These are phyloP conservation scores for Leccinum variicolor DNA, from an alignment of 768 basidiomycete species.

Conservation along the genomic window DNA sequence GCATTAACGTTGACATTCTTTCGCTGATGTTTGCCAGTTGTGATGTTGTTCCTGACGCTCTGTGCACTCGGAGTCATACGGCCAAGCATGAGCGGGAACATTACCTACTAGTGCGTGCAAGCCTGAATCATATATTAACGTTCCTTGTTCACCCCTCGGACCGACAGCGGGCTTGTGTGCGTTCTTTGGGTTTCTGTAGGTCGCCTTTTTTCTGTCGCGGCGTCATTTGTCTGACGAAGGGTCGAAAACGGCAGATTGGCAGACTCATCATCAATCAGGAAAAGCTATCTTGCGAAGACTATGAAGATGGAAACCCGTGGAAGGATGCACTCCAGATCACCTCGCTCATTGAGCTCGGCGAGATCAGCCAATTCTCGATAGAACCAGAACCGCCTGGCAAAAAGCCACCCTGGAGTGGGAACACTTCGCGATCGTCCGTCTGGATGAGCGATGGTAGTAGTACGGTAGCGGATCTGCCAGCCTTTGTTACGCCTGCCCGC, in stretches of 20 bases:
- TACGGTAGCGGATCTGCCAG: neutral
- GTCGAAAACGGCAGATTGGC: slow-evolving; percentile 6
- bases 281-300: neutral
- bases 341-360: slow-evolving; percentile 11
- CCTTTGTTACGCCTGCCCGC: neutral
- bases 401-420: neutral
- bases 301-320: neutral
- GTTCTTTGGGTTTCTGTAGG: slow-evolving; percentile 19
- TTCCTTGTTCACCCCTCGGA: neutral
- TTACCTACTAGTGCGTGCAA: slow-evolving; percentile 16
- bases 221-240: neutral
- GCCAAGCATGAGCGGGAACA: slow-evolving; percentile 15
- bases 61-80: slow-evolving; percentile 9
- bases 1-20: neutral
- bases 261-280: slow-evolving; percentile 13
- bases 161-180: slow-evolving; percentile 18
- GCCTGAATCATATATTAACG: neutral
- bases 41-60: slow-evolving; percentile 20
- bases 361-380: neutral
- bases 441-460: neutral
- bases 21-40: neutral
- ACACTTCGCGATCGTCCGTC: neutral
- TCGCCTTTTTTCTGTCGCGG: neutral
- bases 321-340: slow-evolving; percentile 12
- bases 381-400: neutral